phyloP scores from a whole-genome alignment of 768 basidiomycete genomes.

The Gymnopilus dilepis region DNA sequence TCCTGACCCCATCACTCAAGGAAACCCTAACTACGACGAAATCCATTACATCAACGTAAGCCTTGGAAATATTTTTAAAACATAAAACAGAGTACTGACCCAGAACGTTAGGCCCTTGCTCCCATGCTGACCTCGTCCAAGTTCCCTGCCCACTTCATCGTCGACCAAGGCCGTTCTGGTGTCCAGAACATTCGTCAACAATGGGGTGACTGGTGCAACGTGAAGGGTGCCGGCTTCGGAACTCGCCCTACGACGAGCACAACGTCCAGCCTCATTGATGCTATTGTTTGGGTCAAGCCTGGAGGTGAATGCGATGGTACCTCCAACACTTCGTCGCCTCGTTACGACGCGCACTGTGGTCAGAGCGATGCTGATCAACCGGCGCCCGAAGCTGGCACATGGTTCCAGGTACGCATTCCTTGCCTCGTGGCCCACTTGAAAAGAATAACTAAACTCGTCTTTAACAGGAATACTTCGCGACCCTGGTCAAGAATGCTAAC shows the following conservation, averaged over 20 bases:
- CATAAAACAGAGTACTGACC: not conserved
- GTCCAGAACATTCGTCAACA: constrained; percentile 61
- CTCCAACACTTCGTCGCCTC: constrained; percentile 54
- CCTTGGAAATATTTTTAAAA: not conserved
- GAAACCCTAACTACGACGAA: constrained; percentile 67
- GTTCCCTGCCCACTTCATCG: constrained; percentile 67
- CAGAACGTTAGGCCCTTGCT: constrained; percentile 47
- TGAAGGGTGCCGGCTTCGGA: constrained; percentile 67
- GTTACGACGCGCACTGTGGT: constrained; percentile 58
- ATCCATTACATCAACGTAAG: constrained; percentile 59
- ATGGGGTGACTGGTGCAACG: constrained; percentile 77
- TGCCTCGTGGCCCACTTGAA: not conserved
- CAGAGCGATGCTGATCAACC: constrained; percentile 57
- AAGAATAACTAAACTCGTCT: not conserved
- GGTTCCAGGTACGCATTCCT: constrained; percentile 55
- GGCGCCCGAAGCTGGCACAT: constrained; percentile 67
- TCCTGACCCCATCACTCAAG: constrained; percentile 67
- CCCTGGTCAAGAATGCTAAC: constrained; percentile 58
- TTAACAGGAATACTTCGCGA: constrained; percentile 55
- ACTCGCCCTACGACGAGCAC: constrained; percentile 62
- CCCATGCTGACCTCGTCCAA: constrained; percentile 48
- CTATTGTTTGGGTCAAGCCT: constrained; percentile 72
- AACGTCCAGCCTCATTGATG: constrained; percentile 57
- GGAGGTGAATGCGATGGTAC: constrained; percentile 74
- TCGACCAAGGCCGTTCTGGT: constrained; percentile 71